These are phyloP conservation scores for Alternaria hordeiaustralica DNA, from an alignment of 2,329 filamentous ascomycete species.

Conservation along the genomic window DNA sequence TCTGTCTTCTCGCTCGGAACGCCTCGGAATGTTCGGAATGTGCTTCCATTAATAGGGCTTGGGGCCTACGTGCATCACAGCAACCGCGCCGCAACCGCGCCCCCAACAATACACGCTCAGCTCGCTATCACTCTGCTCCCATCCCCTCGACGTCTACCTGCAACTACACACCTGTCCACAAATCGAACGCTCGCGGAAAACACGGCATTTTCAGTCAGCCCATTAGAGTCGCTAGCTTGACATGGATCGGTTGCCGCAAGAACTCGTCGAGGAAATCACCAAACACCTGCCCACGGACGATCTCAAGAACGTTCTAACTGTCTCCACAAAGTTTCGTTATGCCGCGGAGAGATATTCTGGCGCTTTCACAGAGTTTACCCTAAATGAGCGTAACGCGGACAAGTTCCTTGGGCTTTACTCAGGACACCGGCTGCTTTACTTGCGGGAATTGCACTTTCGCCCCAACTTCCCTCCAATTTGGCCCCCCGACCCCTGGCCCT, in stretches of 20 bases:
- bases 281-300: conserved; percentile 12
- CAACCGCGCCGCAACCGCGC: not conserved
- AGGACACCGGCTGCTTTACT: conserved; percentile 15
- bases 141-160: not conserved
- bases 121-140: not conserved
- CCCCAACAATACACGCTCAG: not conserved
- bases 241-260: conserved; percentile 19
- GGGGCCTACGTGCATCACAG: not conserved
- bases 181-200: not conserved
- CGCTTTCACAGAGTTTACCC: conserved; percentile 7
- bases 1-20: not conserved
- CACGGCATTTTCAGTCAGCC: not conserved
- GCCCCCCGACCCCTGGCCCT: conserved; percentile 2
- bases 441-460: not conserved
- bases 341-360: conserved; percentile 20
- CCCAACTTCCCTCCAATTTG: not conserved
- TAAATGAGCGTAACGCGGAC: conserved; percentile 6
- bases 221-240: not conserved
- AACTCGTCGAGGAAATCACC: conserved; percentile 25
- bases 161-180: not conserved
- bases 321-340: conserved; percentile 14
- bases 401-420: conserved; percentile 16
- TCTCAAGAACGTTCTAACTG: conserved; percentile 19
- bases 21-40: not conserved
- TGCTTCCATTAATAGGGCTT: not conserved